Conservation (phyloP, 2,329 filamentous ascomycete genomes). For the Fusarium nurragi region DNA sequence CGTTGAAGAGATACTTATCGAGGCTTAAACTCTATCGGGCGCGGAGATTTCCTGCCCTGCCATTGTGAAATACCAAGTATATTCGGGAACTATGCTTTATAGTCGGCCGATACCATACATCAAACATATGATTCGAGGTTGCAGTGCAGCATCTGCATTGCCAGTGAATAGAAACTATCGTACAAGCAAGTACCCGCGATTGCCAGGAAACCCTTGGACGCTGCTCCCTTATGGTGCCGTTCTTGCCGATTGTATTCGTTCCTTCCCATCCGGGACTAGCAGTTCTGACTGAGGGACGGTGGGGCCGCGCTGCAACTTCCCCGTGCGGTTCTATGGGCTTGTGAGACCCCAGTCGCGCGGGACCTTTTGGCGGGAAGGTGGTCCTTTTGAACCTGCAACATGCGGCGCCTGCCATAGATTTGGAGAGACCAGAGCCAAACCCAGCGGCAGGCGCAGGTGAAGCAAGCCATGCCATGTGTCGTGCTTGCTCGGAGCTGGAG, state of each 20-base stretch:
- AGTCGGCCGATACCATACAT: neutral
- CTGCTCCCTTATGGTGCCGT: conserved; percentile 32
- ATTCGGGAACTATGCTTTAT: neutral
- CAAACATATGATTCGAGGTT: conserved; percentile 14
- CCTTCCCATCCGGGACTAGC: conserved; percentile 42
- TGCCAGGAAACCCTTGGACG: conserved; percentile 11
- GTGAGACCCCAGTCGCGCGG: conserved; percentile 40
- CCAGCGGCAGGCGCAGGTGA: conserved; percentile 27
- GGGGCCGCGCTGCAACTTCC: conserved; percentile 36
- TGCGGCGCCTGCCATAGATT: conserved; percentile 13
- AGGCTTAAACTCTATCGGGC: conserved; percentile 26
- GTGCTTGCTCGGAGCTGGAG: conserved; percentile 14
- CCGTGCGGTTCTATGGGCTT: conserved; percentile 39
- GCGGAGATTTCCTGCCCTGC: conserved; percentile 12
- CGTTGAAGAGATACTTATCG: conserved; percentile 8
- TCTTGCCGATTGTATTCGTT: conserved; percentile 4
- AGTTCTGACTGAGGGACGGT: conserved; percentile 23
- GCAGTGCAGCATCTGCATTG: conserved; percentile 14
- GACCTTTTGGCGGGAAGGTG: conserved; percentile 45
- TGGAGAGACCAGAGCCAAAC: conserved; percentile 11
- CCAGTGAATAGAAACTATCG: conserved; percentile 6
- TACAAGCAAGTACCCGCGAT: neutral
- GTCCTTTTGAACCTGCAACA: conserved; percentile 39
- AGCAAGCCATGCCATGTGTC: conserved; percentile 36
- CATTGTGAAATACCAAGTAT: neutral